A percentile compares a stretch with the other conserved stretches of the same genome.
Evolutionary conservation across 2,329 filamentous ascomycete genomes (phyloP).

Genomic region (Cercospora berteroae): DNA sequence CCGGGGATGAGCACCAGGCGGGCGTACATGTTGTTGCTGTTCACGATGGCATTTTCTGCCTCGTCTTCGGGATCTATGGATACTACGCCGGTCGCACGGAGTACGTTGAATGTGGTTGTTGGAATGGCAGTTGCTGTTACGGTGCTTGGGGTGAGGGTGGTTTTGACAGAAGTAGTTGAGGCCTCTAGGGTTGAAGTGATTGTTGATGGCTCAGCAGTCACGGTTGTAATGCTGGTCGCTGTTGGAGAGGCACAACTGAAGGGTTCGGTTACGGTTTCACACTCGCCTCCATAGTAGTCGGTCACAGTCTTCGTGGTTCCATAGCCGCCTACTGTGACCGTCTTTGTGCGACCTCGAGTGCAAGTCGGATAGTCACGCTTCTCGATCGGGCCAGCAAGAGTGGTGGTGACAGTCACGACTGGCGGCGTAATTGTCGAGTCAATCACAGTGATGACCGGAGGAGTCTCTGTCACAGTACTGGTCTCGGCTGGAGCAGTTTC

Average conservation of each 20-base stretch:
- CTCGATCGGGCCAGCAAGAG: not conserved
- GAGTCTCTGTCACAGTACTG: not conserved
- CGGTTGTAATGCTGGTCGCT: not conserved
- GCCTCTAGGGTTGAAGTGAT: not conserved
- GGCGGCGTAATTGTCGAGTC: not conserved
- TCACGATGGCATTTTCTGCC: not conserved
- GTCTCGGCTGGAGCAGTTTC: constrained; percentile 1
- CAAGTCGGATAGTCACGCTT: not conserved
- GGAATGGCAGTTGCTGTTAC: not conserved
- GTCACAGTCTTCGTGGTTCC: not conserved
- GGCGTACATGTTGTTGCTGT: constrained; percentile 1
- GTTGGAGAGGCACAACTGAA: not conserved
- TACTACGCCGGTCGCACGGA: not conserved
- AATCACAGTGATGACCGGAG: not conserved
- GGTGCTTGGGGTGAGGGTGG: not conserved
- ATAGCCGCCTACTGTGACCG: not conserved
- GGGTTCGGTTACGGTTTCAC: not conserved
- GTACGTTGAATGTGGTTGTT: not conserved
- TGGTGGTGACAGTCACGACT: not conserved
- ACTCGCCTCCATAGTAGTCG: not conserved
- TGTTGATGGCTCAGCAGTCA: not conserved
- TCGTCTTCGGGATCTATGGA: not conserved
- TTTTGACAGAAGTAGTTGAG: not conserved
- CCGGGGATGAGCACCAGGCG: not conserved
- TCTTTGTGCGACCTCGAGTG: not conserved